Base-by-base conservation (phyloP, 2,329 filamentous ascomycete species). In the Xylariaceae sp. region DNA sequence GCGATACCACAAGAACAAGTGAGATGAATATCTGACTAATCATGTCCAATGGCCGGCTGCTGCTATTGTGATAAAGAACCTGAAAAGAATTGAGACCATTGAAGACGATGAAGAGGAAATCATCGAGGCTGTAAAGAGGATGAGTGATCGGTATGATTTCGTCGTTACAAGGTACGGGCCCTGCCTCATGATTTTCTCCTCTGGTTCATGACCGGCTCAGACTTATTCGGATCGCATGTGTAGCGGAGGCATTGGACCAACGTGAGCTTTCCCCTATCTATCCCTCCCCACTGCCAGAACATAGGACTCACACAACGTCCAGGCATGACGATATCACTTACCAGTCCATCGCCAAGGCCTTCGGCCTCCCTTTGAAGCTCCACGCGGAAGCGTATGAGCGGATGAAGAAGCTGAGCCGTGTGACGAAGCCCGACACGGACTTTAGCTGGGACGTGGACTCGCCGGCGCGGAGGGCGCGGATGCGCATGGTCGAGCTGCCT, bases 291-390 rank as follows among this genome's bases (percentile, higher is more conserved):
- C 9, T 7, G 24, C n/a, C n/a, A 33, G 13, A 37, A 13, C 19
- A 16, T 21, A 18, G 33, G 18, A 32, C 56, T 59, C 28, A 59
- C 37, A 26, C 33, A 30, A 31, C 38, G 47, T n/a, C n/a, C 52
- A 94, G 87, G 40, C 90, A 97, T 69, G 92, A 98, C 63, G 92
- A 98, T 60, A 97, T 97, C 52, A 97, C 92, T 17, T 98, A 98
- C 67, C 74, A 85, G 57, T 90, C 88, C 27, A 94, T 98, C 60
- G 89, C 87, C 48, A 88, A 88, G 60, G 92, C 89, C 6, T 97
- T 96, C 61, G 67, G 70, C 30, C 71, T 96, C 6, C 76, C 81
- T 11, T 69, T 97, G 13, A 75, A 81, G 50, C 73, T 94, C 18
- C 87, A 97, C 68, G 67, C 86, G 30, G 76, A 78, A 41, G 82